Base-by-base conservation (phyloP, 2,329 filamentous ascomycete species). In the Hypoxylon sp. region DNA sequence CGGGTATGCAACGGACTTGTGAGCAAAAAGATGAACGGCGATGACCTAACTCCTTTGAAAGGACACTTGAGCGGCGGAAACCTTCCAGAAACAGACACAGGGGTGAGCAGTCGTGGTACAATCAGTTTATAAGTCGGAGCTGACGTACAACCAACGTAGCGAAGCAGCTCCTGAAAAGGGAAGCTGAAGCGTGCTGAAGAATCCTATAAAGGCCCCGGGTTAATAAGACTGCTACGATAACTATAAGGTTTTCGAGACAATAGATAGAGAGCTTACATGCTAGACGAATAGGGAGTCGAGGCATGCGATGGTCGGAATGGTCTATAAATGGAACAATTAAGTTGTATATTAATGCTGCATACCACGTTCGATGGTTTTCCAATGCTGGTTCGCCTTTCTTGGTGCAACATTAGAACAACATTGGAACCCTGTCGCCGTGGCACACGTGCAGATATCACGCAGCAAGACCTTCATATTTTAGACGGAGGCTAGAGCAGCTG, bases 291-390 rank as follows among this genome's bases (percentile, higher is more conserved):
- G 70, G 59, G 67, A 65, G 65, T 63, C 65, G 60, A 57, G 65
- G 67, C 67, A 72, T 72, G 70, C 70, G 65, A 72, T 56, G 65
- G 68, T 64, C 56, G 52, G 55, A 60, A 59, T 54, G 58, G 62
- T 70, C 71, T 73, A 73, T 73, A 72, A 71, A 71, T 73, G 71
- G 71, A 72, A 71, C 67, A 70, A 67, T 72, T 71, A 70, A 72
- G 71, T 70, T 63, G 65, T 59, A 70, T 72, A 72, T 72, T 73
- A 69, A 70, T 66, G 61, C 63, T 71, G 70, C 68, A 73, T 68
- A 65, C 70, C 67, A 72, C 61, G 65, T 67, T 69, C 65, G 68
- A 71, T 60, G 66, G 42, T 60, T 61, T 65, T 33, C 65, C 33
- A 71, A 65, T 61, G 68, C 68, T 61, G 68, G 68, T 57, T 60